These are phyloP conservation scores for Yarrowia sp. DNA, from an alignment of 805 yeast genomes.

Conservation along the genomic window DNA sequence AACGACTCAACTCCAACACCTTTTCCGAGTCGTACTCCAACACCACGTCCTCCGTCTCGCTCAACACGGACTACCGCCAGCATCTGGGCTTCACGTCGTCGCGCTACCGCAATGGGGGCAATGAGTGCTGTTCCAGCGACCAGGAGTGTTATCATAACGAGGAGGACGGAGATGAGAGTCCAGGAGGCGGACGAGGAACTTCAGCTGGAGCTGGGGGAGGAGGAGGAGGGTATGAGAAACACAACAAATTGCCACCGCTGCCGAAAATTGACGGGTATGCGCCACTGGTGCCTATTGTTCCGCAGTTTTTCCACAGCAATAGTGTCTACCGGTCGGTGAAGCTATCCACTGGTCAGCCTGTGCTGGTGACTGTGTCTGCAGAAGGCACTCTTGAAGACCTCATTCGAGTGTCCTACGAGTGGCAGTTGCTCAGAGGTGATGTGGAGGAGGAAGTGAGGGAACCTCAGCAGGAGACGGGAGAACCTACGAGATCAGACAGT, in stretches of 20 bases:
- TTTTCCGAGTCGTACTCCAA: constrained; percentile 19
- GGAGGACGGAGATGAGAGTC: not conserved
- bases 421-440: constrained; percentile 25
- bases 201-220: not conserved
- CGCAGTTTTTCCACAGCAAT: constrained; percentile 31
- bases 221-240: not conserved
- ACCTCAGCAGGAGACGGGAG: not conserved
- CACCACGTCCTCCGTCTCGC: constrained; percentile 16
- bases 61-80: constrained; percentile 20
- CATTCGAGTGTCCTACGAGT: constrained; percentile 34
- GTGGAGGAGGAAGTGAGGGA: not conserved
- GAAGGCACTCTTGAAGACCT: constrained; percentile 33
- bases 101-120: constrained; percentile 11
- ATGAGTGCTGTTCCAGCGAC: constrained; percentile 1
- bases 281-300: constrained; percentile 31
- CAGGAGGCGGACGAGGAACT: not conserved
- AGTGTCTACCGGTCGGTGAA: constrained; percentile 31
- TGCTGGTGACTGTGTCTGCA: constrained; percentile 32
- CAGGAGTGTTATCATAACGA: not conserved
- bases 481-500: constrained; percentile 1
- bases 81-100: constrained; percentile 22
- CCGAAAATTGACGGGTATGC: constrained; percentile 31
- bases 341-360: constrained; percentile 29
- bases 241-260: constrained; percentile 2
- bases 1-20: constrained; percentile 11